phyloP scores from a whole-genome alignment of 129 eudicot genomes.

The Dittrichia graveolens region DNA sequence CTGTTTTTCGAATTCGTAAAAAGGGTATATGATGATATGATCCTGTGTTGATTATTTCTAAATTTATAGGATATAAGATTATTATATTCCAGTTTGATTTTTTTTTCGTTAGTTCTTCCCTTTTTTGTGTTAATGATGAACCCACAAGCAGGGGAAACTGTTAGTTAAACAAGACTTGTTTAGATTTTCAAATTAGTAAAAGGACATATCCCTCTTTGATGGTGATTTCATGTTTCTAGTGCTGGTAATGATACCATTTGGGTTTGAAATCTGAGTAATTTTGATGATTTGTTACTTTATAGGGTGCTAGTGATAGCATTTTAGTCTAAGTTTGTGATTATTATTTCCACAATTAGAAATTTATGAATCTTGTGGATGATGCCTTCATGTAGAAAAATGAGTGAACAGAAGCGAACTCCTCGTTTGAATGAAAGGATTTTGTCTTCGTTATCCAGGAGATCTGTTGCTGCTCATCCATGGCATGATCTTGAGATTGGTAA shows the following conservation, averaged over 20 bases:
- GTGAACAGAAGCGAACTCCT: conserved; percentile 43
- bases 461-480: conserved; percentile 63
- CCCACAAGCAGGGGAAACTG: neutral
- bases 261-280: neutral
- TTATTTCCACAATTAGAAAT: neutral
- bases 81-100: too few species aligned
- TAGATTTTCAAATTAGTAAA: conserved; percentile 11
- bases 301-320: neutral
- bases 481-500: conserved; percentile 61
- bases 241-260: neutral
- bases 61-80: too few species aligned
- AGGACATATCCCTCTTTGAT: neutral
- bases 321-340: neutral
- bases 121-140: too few species aligned
- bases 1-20: too few species aligned
- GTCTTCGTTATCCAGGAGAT: conserved; percentile 48
- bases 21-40: too few species aligned
- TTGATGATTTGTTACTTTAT: conserved; percentile 1
- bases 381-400: conserved; percentile 30
- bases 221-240: neutral
- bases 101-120: too few species aligned
- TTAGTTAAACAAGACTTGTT: conserved; percentile 3
- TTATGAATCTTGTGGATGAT: neutral
- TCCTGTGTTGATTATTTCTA: too few species aligned
- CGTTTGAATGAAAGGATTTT: conserved; percentile 59